Evolutionary conservation across 2,329 filamentous ascomycete species (phyloP).

Genomic region (Diplodia corticola): DNA sequence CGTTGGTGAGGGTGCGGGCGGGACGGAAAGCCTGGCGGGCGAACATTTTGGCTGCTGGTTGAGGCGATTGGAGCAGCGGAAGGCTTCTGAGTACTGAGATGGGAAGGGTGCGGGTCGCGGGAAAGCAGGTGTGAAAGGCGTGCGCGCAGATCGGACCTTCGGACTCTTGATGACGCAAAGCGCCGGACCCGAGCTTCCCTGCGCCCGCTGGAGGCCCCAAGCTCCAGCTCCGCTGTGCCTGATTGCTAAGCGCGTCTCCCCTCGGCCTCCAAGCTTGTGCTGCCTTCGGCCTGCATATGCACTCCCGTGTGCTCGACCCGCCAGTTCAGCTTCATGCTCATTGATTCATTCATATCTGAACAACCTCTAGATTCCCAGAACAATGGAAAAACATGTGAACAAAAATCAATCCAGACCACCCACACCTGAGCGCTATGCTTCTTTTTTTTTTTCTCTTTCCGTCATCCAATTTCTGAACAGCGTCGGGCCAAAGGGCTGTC

Average conservation of each 20-base stretch:
- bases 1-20: slow-evolving; percentile 43
- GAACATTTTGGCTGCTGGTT: slow-evolving; percentile 40
- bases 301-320: too few species aligned
- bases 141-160: slow-evolving; percentile 19
- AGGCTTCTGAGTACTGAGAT: not conserved
- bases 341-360: not conserved
- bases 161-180: slow-evolving; percentile 8
- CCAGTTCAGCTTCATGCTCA: not conserved
- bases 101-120: slow-evolving; percentile 9
- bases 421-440: not conserved
- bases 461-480: not conserved
- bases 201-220: not conserved
- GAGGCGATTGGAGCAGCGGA: slow-evolving; percentile 6
- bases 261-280: not conserved
- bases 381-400: not conserved
- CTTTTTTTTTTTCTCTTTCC: not conserved
- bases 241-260: slow-evolving; percentile 8
- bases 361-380: not conserved
- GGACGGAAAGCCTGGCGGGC: slow-evolving; percentile 46
- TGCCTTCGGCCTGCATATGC: not conserved
- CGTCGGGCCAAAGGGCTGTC: not conserved
- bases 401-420: too few species aligned
- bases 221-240: not conserved
- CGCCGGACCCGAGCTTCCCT: not conserved
- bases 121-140: not conserved